Evolutionary conservation across 1,284 basidiomycete species (phyloP).

Genomic region (Puccinia hordei): DNA sequence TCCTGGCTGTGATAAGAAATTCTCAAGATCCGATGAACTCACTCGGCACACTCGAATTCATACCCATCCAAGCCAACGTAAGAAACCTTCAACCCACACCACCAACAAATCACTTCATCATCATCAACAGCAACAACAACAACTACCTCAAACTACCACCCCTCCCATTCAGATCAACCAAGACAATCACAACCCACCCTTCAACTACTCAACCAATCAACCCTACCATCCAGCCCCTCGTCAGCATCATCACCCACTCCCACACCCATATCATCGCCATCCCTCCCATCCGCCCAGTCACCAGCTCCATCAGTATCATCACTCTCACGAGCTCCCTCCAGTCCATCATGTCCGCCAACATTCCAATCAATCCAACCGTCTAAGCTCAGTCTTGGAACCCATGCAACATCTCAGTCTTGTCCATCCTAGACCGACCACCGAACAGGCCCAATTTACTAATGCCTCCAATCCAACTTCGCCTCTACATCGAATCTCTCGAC

Average conservation of each 20-base stretch:
- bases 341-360: neutral
- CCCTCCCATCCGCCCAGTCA: slow-evolving; percentile 13
- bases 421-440: neutral
- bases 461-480: slow-evolving; percentile 3
- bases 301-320: slow-evolving; percentile 5
- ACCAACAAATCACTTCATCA: slow-evolving; percentile 13
- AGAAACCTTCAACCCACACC: slow-evolving; percentile 22
- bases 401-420: slow-evolving; percentile 72
- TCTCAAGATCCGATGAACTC: slow-evolving; percentile 94
- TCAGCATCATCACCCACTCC: slow-evolving; percentile 16
- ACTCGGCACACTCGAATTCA: slow-evolving; percentile 95
- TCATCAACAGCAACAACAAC: neutral
- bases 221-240: slow-evolving; percentile 7
- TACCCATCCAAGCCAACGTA: slow-evolving; percentile 61
- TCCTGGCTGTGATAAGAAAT: slow-evolving; percentile 81
- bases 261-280: slow-evolving; percentile 20
- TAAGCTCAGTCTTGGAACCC: slow-evolving; percentile 75
- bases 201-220: slow-evolving; percentile 1
- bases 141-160: neutral
- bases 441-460: neutral
- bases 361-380: neutral
- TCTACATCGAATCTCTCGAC: neutral
- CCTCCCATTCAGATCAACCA: neutral
- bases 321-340: slow-evolving; percentile 2
- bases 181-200: neutral